Base-by-base conservation (phyloP, 2,329 filamentous ascomycete genomes). In the Trichoderma pleuroti region DNA sequence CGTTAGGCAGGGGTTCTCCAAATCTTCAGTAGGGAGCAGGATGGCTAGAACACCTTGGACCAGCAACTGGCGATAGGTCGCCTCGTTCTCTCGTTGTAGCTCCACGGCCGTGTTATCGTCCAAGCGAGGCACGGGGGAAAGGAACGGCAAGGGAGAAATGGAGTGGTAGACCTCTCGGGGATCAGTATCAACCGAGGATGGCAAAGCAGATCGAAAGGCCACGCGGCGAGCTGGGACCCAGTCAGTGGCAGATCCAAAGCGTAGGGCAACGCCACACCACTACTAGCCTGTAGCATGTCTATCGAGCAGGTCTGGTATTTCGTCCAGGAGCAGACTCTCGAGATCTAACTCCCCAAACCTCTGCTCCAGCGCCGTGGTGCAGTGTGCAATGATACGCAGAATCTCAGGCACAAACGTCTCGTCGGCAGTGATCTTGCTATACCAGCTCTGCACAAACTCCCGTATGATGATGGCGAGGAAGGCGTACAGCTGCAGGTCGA, bases 401-500 rank as follows among this genome's bases (percentile, higher is more conserved):
- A 98, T 87, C 82, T 98, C 94, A 75, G 92, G 91, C 72, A 96
- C 90, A 78, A 99, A 97, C 14, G 89, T 86, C 78, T 94, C 92
- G 81, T 99, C 95, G 4, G 93, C 89, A 1, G 95, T 98, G 80
- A 99, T 96, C 80, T 91, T 95, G 74, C 86, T 86, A 83, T 99
- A 99, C 96, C 96, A 99, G 36, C 89, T 90, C 80, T 96, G 91
- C 46, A 99, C 92, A 79, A 94, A 97, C 74, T 98, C 94, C 77
- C 92, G 90, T 76, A 98, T 86, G 72, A 98, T 90, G 71, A 98
- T 92, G 66, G 96, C 92, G 72, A 99, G 90, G 72, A 98, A 88
- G 32, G 93, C 95, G 79, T 98, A 99, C 5, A 99, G 87, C 82
- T 99, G 92, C 70, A 97, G 84, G 80, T 99, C 96, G 72, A 98